Percentiles rank a stretch among this genome's conserved stretches.
Conservation (phyloP, 306 rosid species). For the Chamaecrista fasciculata region DNA sequence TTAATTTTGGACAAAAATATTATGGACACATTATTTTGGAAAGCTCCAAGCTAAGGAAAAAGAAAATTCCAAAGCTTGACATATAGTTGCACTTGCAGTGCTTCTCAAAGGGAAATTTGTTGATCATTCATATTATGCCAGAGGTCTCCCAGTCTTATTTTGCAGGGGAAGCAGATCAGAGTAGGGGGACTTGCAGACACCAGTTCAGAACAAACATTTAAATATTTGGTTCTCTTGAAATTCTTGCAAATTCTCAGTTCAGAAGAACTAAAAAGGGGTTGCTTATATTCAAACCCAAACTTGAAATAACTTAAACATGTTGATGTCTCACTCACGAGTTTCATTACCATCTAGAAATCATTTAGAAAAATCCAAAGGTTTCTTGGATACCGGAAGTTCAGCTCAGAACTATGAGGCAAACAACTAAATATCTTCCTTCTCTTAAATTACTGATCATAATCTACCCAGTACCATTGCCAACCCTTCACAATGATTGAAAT, state of each 20-base stretch:
- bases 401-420: conserved; percentile 1
- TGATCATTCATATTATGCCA: not conserved
- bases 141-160: not conserved
- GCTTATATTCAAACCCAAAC: not conserved
- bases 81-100: not conserved
- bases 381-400: conserved; percentile 8
- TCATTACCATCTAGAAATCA: not conserved
- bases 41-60: not conserved
- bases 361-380: conserved; percentile 18
- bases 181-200: not conserved
- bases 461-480: not conserved
- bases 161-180: not conserved
- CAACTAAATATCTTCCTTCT: not conserved
- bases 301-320: not conserved
- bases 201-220: not conserved
- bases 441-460: not conserved
- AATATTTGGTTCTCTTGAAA: not conserved
- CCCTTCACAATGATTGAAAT: not conserved
- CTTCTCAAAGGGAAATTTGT: not conserved
- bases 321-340: not conserved
- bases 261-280: conserved; percentile 1
- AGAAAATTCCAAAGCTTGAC: not conserved
- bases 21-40: not conserved
- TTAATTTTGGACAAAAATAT: not conserved
- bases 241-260: not conserved